phyloP scores from a whole-genome alignment of 768 basidiomycete species.

The Agaricus subrufescens region DNA sequence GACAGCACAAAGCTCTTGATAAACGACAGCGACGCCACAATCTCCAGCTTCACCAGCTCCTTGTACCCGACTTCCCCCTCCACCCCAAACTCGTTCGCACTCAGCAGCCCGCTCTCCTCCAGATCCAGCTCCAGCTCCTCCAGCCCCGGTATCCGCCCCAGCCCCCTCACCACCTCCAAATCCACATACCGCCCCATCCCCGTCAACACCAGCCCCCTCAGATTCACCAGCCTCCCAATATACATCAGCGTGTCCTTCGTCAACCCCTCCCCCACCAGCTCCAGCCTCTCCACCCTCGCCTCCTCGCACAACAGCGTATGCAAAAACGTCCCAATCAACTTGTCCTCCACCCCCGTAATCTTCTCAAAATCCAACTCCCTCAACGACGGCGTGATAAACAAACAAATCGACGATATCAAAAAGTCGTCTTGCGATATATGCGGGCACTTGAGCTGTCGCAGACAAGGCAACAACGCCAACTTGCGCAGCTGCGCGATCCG shows the following conservation, averaged over 20 bases:
- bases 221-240: conserved; percentile 16
- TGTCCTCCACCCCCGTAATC: conserved; percentile 27
- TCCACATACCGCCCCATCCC: conserved; percentile 23
- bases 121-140: conserved; percentile 24
- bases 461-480: conserved; percentile 21
- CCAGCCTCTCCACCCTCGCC: conserved; percentile 21
- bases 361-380: conserved; percentile 21
- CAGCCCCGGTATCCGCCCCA: conserved; percentile 21
- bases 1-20: conserved; percentile 19
- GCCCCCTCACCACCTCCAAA: conserved; percentile 17
- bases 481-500: conserved; percentile 24
- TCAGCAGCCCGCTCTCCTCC: conserved; percentile 10
- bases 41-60: conserved; percentile 20
- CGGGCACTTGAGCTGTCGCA: conserved; percentile 25
- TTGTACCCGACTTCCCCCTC: conserved; percentile 20
- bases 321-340: conserved; percentile 26
- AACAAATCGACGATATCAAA: conserved; percentile 27
- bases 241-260: conserved; percentile 22
- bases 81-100: conserved; percentile 6
- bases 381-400: conserved; percentile 27
- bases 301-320: conserved; percentile 22
- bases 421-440: conserved; percentile 24
- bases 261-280: conserved; percentile 20
- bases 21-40: conserved; percentile 21
- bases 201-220: conserved; percentile 19